A percentile compares a stretch with the other conserved stretches of the same genome.
phyloP scores from a whole-genome alignment of 768 basidiomycete species.

The Boletellus sp. region DNA sequence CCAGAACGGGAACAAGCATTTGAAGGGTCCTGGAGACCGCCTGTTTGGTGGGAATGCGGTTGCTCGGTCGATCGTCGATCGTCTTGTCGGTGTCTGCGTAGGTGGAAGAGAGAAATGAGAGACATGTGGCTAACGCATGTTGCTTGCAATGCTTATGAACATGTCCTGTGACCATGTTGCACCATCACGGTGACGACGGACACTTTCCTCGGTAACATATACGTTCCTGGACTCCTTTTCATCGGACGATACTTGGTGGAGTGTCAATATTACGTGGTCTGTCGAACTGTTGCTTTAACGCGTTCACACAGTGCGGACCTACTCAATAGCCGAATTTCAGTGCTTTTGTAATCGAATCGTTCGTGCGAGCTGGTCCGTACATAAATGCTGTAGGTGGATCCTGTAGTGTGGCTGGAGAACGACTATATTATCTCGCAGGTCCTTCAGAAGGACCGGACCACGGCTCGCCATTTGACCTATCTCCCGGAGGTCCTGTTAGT shows the following conservation, averaged over 20 bases:
- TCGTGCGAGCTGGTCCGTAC: neutral
- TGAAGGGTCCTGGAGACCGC: constrained; percentile 36
- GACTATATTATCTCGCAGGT: too few species aligned
- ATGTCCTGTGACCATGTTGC: constrained; percentile 7
- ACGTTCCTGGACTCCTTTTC: neutral
- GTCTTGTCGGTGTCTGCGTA: constrained; percentile 26
- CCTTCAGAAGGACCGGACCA: too few species aligned
- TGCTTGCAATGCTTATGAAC: constrained; percentile 45
- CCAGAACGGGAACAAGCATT: constrained; percentile 10
- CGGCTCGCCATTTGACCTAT: neutral
- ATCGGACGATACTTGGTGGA: constrained; percentile 12
- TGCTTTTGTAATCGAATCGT: too few species aligned
- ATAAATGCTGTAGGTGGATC: neutral
- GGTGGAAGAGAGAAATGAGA: constrained; percentile 41
- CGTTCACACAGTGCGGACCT: neutral
- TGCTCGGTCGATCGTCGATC: constrained; percentile 25
- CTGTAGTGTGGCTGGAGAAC: too few species aligned
- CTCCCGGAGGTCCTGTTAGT: too few species aligned
- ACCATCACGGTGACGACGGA: neutral
- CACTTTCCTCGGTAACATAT: neutral
- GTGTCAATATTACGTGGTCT: neutral
- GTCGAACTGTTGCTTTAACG: neutral
- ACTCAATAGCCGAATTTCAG: too few species aligned
- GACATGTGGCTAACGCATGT: constrained; percentile 46
- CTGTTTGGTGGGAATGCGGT: constrained; percentile 31